Percentiles rank a stretch among this genome's conserved stretches.
Conservation (phyloP, 371 early-diverging fungal species). For the Mortierella sp. region DNA sequence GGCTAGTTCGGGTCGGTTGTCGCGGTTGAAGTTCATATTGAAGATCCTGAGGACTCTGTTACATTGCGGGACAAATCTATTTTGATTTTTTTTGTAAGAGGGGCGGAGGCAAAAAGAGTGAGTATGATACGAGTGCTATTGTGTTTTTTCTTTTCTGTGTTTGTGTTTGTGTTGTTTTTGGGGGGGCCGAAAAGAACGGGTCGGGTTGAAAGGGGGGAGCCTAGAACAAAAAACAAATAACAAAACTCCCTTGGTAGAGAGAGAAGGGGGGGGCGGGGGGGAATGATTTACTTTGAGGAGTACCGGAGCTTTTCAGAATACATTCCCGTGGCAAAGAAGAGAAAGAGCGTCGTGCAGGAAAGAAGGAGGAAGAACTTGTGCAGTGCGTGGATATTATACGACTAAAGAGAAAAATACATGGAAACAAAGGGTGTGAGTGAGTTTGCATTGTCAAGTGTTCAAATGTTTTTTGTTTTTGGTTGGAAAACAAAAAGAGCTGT, state of each 20-base stretch:
- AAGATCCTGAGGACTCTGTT: conserved; percentile 78
- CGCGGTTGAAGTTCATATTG: conserved; percentile 76
- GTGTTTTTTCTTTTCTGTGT: not conserved
- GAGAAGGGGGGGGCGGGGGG: no score
- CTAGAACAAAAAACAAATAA: not conserved
- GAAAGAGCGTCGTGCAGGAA: conserved; percentile 46
- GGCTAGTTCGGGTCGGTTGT: conserved; percentile 65
- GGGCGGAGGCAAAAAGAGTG: no score
- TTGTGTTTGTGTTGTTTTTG: no score
- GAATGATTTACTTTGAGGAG: conserved; percentile 77
- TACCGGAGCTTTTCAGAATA: conserved; percentile 75
- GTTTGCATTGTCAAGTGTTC: not conserved
- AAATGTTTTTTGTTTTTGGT: not conserved
- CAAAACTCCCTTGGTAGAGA: not conserved
- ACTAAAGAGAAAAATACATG: conserved; percentile 22
- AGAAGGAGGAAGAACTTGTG: conserved; percentile 59
- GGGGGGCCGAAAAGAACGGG: not conserved
- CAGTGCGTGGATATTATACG: conserved; percentile 44
- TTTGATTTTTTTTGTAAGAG: not conserved
- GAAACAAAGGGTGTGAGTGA: not conserved
- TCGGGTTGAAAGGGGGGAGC: not conserved
- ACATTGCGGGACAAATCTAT: conserved; percentile 77
- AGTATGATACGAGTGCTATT: not conserved
- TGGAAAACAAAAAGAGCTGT: not conserved
- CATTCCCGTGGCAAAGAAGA: conserved; percentile 74